Base-by-base conservation (phyloP, 371 early-diverging fungal species). In the Dichotomocladium elegans region DNA sequence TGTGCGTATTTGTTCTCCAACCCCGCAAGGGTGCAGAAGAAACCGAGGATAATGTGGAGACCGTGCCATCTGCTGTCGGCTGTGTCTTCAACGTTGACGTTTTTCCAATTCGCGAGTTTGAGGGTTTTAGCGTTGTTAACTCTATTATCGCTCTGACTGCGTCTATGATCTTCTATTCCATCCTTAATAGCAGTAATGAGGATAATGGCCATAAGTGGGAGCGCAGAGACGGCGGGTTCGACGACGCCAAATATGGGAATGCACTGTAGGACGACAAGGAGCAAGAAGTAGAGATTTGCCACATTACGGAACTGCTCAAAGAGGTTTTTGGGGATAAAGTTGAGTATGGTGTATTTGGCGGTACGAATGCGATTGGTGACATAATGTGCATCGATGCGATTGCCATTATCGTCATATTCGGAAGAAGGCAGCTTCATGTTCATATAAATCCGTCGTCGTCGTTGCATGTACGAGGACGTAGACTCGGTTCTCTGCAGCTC, bases 241-340 rank as follows among this genome's bases (percentile, higher is more conserved):
- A 87, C 83, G 3, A 92, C 90, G 21, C 91, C 90, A 72, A 73
- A 90, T 28, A 82, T 52, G 34, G 78, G 89, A 47, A 85, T 77
- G 61, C 81, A 79, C 63, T 92, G 92, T 34, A 94, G 68, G 31
- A 76, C 63, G 4, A 91, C 88, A 4, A 90, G 81, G 52, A 95
- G 84, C 45, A 96, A 67, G 60, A 98, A 98, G 74, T 94, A 98
- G n/a, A 95, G 57, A 66, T 97, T 98, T 58, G 92, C 92, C 21
- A 82, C 73, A 58, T 82, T 83, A 41, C 90, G 83, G 60, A 95
- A 91, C 70, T 98, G 96, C 52, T 92, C 93, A 61, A 84, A 89
- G 19, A 96, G 58, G 56, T 95, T 93, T 64, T 87, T 85, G 15
- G 93, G 92, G 9, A 96, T 30, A 72, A 98, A 98, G 10, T 87